Conservation (phyloP, 257 asterid genomes). For the Solanum ahanhuiri region DNA sequence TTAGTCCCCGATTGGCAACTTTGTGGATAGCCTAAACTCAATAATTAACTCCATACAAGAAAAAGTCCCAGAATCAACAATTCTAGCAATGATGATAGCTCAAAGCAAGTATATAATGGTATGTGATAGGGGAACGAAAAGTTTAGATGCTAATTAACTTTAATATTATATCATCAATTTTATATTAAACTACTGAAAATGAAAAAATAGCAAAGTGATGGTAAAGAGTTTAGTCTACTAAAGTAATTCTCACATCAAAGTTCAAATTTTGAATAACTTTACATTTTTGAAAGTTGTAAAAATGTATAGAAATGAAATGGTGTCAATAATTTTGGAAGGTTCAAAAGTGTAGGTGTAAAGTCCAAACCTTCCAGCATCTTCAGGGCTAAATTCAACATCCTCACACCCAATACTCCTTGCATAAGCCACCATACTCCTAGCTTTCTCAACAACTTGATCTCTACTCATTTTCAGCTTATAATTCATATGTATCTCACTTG, state of each 20-base stretch:
- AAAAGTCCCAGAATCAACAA: background rate
- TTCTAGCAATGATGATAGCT: background rate
- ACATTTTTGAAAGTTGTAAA: background rate
- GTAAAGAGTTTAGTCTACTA: background rate
- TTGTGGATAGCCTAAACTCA: background rate
- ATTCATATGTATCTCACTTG: conserved; percentile 91
- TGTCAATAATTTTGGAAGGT: background rate
- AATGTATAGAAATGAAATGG: background rate
- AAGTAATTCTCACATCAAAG: background rate
- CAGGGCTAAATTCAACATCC: conserved; percentile 97
- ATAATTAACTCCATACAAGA: background rate
- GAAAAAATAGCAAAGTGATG: background rate
- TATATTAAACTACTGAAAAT: background rate
- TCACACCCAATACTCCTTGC: conserved; percentile 82
- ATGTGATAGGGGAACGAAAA: background rate
- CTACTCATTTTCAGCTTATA: conserved; percentile 74
- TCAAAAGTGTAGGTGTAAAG: background rate
- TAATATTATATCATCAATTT: background rate
- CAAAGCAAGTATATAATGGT: background rate
- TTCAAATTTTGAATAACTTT: background rate
- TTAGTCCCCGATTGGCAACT: background rate
- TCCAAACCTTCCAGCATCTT: conserved; percentile 91
- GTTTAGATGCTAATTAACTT: background rate
- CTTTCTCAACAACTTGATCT: conserved; percentile 73
- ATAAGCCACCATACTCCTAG: conserved; percentile 77